phyloP scores from a whole-genome alignment of 306 rosid genomes.

The Prunus salicina region DNA sequence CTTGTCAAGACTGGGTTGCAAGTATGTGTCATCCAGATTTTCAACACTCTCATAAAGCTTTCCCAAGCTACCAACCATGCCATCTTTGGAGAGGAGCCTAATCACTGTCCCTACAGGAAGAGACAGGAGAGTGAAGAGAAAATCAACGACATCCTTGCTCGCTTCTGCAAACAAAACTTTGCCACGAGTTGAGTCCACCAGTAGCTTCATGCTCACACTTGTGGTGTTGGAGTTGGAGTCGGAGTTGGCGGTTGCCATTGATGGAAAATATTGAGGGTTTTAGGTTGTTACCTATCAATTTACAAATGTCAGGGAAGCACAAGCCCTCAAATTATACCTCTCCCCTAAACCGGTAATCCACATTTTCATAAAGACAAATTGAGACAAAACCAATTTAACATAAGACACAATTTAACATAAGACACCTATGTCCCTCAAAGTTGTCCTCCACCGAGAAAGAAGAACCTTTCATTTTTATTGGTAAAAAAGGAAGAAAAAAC shows the following conservation, averaged over 20 bases:
- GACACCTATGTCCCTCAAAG: too few relatives aligned
- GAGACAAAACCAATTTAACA: too few relatives aligned
- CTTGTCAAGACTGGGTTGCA: background rate
- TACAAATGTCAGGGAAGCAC: too few relatives aligned
- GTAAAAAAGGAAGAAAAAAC: too few relatives aligned
- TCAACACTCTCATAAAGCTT: conserved; percentile 24
- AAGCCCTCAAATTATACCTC: too few relatives aligned
- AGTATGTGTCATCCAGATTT: background rate
- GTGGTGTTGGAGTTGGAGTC: background rate
- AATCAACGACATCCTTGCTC: conserved; percentile 24
- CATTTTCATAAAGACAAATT: too few relatives aligned
- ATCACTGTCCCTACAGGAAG: conserved; percentile 23
- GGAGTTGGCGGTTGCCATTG: background rate
- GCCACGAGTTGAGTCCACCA: background rate
- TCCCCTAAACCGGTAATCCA: too few relatives aligned
- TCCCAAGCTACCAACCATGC: conserved; percentile 11
- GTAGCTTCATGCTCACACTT: conserved; percentile 8
- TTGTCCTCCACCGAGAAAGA: too few relatives aligned
- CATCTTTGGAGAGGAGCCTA: background rate
- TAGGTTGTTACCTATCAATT: too few relatives aligned
- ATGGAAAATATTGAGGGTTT: too few relatives aligned
- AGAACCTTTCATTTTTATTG: too few relatives aligned
- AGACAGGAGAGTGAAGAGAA: conserved; percentile 28
- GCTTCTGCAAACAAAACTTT: conserved; percentile 28
- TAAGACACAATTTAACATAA: too few relatives aligned